These are phyloP conservation scores for Bretziella fagacearum DNA, from an alignment of 2,329 filamentous ascomycete species.

Conservation along the genomic window DNA sequence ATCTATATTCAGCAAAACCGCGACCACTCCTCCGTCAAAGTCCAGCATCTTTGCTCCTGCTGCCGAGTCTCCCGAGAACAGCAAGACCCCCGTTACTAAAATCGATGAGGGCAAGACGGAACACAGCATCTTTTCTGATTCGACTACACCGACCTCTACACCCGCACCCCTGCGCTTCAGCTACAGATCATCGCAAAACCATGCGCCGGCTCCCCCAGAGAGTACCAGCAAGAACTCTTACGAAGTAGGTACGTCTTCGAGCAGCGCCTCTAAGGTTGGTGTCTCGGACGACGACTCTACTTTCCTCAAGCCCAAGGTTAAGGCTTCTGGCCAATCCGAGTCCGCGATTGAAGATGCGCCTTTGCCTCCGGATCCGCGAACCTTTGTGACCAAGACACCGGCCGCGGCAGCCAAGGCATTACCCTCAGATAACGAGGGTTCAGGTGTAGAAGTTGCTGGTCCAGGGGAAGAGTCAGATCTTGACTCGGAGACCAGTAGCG, in stretches of 20 bases:
- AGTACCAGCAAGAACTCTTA: slow-evolving; percentile 36
- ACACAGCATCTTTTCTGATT: slow-evolving; percentile 17
- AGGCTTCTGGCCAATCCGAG: slow-evolving; percentile 15
- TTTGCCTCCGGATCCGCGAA: slow-evolving; percentile 28
- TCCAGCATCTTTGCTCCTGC: slow-evolving; percentile 1
- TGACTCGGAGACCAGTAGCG: slow-evolving; percentile 38
- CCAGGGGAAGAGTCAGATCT: slow-evolving; percentile 30
- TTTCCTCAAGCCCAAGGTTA: slow-evolving; percentile 8
- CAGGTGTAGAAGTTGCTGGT: slow-evolving; percentile 24
- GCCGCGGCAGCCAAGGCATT: not conserved
- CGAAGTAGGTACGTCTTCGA: slow-evolving; percentile 33
- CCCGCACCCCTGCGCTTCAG: slow-evolving; percentile 33
- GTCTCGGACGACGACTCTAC: slow-evolving; percentile 12
- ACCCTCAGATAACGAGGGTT: slow-evolving; percentile 22
- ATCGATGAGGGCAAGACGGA: not conserved
- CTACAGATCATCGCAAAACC: slow-evolving; percentile 19
- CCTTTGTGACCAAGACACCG: slow-evolving; percentile 20
- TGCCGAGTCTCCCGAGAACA: slow-evolving; percentile 5
- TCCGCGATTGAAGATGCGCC: slow-evolving; percentile 22
- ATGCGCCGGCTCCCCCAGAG: slow-evolving; percentile 35
- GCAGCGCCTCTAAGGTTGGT: slow-evolving; percentile 17
- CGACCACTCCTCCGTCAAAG: slow-evolving; percentile 6
- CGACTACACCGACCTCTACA: slow-evolving; percentile 35
- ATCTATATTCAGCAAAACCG: slow-evolving; percentile 1
- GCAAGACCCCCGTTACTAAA: slow-evolving; percentile 2